Evolutionary conservation across 1,284 basidiomycete species (phyloP).

Genomic region (Agaricales sp.): DNA sequence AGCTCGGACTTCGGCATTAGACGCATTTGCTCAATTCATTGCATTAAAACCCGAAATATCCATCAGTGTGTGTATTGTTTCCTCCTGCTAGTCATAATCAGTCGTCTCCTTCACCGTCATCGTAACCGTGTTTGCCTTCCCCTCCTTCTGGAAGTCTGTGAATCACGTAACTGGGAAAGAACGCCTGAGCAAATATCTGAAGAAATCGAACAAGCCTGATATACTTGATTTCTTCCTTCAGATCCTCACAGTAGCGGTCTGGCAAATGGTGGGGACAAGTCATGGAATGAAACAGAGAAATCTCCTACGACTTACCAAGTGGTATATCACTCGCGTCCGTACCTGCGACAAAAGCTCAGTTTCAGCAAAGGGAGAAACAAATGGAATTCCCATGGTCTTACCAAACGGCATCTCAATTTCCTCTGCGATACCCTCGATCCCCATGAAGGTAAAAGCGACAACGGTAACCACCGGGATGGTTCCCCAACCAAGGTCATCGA

Average conservation of each 20-base stretch:
- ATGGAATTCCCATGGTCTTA: constrained; percentile 14
- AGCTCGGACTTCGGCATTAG: constrained; percentile 1
- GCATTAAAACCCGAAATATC: background rate
- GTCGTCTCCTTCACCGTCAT: constrained; percentile 72
- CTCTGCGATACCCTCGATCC: constrained; percentile 87
- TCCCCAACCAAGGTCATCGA: constrained; percentile 70
- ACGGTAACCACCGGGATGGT: constrained; percentile 78
- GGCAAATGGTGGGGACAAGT: constrained; percentile 13
- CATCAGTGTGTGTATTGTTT: too few species aligned
- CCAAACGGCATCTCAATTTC: constrained; percentile 88
- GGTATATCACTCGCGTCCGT: constrained; percentile 56
- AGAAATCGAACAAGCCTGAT: too few species aligned
- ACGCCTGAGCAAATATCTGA: constrained; percentile 7
- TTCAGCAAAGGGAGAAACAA: background rate
- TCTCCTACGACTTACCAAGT: constrained; percentile 36
- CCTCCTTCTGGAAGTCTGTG: constrained; percentile 72
- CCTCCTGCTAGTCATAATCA: too few species aligned
- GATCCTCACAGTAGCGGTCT: constrained; percentile 79
- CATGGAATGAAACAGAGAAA: background rate
- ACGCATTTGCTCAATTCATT: background rate
- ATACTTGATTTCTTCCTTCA: constrained; percentile 79
- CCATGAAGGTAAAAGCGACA: constrained; percentile 85
- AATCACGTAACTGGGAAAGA: constrained; percentile 53
- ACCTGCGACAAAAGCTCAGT: constrained; percentile 25
- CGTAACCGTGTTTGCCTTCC: constrained; percentile 50